Evolutionary conservation across 106 monocot species (phyloP).

Genomic region (Chionographis japonica): DNA sequence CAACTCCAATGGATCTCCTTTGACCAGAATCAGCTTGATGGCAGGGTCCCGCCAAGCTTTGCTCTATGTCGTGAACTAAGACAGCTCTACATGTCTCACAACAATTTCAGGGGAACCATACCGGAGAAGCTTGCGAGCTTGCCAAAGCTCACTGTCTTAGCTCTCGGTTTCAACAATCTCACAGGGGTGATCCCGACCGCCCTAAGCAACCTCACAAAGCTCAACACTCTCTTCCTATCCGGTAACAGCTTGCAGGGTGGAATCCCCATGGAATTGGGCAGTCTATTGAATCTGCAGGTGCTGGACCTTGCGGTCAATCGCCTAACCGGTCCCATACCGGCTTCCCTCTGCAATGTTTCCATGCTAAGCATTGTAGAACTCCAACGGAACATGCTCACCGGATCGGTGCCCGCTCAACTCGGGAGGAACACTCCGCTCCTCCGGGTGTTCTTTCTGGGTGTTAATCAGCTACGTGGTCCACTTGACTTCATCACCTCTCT

Average conservation of each 20-base stretch:
- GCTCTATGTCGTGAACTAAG: too few relatives aligned
- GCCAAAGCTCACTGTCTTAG: not conserved
- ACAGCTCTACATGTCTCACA: too few relatives aligned
- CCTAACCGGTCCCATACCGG: conserved; percentile 4
- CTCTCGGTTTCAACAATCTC: conserved; percentile 2
- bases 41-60: too few relatives aligned
- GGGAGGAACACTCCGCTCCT: conserved; percentile 4
- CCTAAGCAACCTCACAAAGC: conserved; percentile 16
- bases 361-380: not conserved
- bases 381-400: conserved; percentile 4
- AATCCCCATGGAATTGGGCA: conserved; percentile 18
- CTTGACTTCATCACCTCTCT: conserved; percentile 13
- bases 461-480: conserved; percentile 11
- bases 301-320: not conserved
- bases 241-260: not conserved
- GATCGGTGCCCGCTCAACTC: conserved; percentile 1
- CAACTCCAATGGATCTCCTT: too few relatives aligned
- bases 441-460: not conserved
- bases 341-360: conserved; percentile 1
- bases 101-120: conserved; percentile 11
- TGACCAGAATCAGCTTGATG: too few relatives aligned
- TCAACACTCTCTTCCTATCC: not conserved
- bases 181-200: conserved; percentile 17
- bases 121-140: conserved; percentile 8
- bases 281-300: conserved; percentile 1